Evolutionary conservation across 1,284 basidiomycete species (phyloP).

Genomic region (Phellopilus nigrolimitatus): DNA sequence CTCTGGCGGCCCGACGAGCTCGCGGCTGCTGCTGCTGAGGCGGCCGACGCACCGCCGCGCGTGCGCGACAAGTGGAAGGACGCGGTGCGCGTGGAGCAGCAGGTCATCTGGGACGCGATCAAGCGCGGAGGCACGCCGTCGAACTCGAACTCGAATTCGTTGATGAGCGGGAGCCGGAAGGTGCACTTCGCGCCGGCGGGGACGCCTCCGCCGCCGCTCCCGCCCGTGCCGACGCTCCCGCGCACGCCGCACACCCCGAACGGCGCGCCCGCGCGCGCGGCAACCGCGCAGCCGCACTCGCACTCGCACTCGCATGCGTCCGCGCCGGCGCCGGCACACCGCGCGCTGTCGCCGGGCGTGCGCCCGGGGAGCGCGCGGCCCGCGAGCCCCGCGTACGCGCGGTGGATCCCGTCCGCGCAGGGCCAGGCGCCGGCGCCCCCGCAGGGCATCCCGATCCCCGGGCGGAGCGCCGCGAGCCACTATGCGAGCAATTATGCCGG

Average conservation of each 20-base stretch:
- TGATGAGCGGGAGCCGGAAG: conserved; percentile 9
- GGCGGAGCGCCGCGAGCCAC: neutral
- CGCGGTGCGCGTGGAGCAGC: conserved; percentile 15
- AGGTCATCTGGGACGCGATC: conserved; percentile 15
- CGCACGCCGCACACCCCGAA: conserved; percentile 11
- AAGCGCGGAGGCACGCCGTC: conserved; percentile 6
- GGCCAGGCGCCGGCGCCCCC: neutral
- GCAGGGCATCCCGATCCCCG: conserved; percentile 4
- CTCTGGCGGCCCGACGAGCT: conserved; percentile 14
- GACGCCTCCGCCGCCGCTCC: neutral
- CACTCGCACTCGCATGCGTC: neutral
- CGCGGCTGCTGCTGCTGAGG: neutral
- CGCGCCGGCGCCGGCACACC: neutral
- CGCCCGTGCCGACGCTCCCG: conserved; percentile 9
- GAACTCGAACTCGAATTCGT: neutral
- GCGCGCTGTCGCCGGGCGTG: conserved; percentile 12
- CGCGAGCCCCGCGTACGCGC: conserved; percentile 15
- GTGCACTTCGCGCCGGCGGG: conserved; percentile 11
- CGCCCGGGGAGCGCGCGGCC: conserved; percentile 15
- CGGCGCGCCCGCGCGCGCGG: neutral
- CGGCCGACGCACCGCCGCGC: no score
- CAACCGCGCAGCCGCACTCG: conserved; percentile 6
- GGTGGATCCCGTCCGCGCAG: conserved; percentile 11
- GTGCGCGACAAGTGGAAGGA: conserved; percentile 9
- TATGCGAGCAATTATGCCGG: neutral